phyloP scores from a whole-genome alignment of 140 eudicot species.

The Artemisia princeps region DNA sequence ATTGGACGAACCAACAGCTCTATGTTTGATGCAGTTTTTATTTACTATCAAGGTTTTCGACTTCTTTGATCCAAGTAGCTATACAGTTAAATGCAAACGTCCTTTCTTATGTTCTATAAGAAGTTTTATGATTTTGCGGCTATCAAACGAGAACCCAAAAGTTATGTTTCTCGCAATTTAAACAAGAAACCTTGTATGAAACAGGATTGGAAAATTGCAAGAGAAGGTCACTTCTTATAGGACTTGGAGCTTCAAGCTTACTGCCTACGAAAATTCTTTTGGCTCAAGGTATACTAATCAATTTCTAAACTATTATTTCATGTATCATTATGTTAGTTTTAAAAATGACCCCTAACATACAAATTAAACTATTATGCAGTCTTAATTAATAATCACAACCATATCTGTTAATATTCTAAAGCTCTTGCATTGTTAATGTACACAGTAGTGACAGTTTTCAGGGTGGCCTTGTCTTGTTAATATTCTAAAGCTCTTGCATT shows the following conservation, averaged over 20 bases:
- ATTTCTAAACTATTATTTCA: background rate
- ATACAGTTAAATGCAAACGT: background rate
- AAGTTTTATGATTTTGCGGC: background rate
- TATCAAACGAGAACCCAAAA: background rate
- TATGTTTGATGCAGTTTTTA: too few species aligned
- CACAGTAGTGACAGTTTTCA: too few species aligned
- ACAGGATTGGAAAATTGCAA: slow-evolving; percentile 36
- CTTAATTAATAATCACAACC: too few species aligned
- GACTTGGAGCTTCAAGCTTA: slow-evolving; percentile 58
- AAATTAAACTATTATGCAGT: too few species aligned
- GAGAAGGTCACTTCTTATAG: slow-evolving; percentile 61
- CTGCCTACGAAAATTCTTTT: slow-evolving; percentile 44
- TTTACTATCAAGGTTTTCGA: too few species aligned
- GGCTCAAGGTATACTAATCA: slow-evolving; percentile 53
- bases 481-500: slow-evolving; percentile 12
- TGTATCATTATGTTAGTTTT: too few species aligned
- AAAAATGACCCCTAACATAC: too few species aligned
- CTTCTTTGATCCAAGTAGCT: too few species aligned
- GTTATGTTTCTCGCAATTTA: background rate
- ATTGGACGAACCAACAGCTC: too few species aligned
- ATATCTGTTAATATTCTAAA: too few species aligned
- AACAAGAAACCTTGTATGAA: slow-evolving; percentile 7
- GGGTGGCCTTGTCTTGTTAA: background rate
- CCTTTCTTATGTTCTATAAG: background rate
- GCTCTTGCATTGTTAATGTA: too few species aligned